Evolutionary conservation across 805 yeast genomes (phyloP), one percentile per base, ranked within the genome.

Genomic region (Lipomyces orientalis): DNA sequence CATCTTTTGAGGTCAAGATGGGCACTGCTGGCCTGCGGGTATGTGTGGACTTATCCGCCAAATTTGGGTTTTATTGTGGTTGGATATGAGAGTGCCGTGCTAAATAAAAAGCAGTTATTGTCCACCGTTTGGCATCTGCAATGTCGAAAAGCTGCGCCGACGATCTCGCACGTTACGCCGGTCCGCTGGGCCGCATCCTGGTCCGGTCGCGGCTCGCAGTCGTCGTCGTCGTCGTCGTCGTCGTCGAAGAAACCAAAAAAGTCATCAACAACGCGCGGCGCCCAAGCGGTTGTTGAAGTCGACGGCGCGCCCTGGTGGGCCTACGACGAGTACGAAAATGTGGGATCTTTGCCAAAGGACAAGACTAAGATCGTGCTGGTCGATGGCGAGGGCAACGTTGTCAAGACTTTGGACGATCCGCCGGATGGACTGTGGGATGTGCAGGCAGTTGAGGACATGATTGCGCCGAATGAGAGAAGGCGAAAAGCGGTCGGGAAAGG

Each of bases 221-320:
- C 43, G 6, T n/a, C n/a, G n/a, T n/a, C n/a, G n/a, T n/a, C n/a
- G n/a, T n/a, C n/a, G n/a, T n/a, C n/a, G n/a, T n/a, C n/a, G n/a
- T n/a, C n/a, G n/a, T n/a, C n/a, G n/a, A n/a, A n/a, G n/a, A n/a
- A n/a, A n/a, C 49, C 49, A 1, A 16, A 43, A 43, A 43, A 43
- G 22, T n/a, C 49, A 22, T n/a, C 49, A 22, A 14, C 22, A 6
- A 2, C 49, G 4, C 9, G 22, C 49, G 8, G 1, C 10, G 22
- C 49, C 49, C 16, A 16, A n/a, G 22, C 22, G 6, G 49, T 43
- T 9, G 22, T 16, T 3, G 49, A 43, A 43, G 49, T 43, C n/a
- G 49, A 43, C 49, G 49, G 49, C 2, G 49, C n/a, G 49, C 49
- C 49, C 10, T 43, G 49, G 49, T 43, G 49, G 49, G 49, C 49